Conservation (phyloP, 2,329 filamentous ascomycete genomes). For the Scedosporium minutisporum region DNA sequence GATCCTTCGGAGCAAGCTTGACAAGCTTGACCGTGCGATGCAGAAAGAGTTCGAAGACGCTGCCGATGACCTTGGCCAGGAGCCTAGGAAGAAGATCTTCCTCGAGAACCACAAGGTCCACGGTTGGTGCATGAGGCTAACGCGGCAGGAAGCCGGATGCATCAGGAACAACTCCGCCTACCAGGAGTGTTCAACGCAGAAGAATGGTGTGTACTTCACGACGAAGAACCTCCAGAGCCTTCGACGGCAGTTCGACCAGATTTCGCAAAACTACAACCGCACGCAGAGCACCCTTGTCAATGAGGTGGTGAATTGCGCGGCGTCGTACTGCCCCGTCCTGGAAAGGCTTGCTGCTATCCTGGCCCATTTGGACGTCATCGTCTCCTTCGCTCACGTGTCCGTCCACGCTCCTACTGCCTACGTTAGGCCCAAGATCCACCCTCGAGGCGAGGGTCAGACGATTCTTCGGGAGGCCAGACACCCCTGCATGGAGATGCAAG, state of each 20-base stretch:
- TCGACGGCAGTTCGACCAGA: conserved; percentile 84
- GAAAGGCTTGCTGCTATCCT: conserved; percentile 82
- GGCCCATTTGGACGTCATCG: conserved; percentile 88
- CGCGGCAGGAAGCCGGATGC: conserved; percentile 79
- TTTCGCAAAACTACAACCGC: conserved; percentile 88
- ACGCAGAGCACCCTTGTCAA: conserved; percentile 85
- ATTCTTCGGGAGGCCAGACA: conserved; percentile 88
- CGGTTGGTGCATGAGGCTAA: conserved; percentile 92
- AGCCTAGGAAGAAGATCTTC: conserved; percentile 97
- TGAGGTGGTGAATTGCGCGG: conserved; percentile 86
- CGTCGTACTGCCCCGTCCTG: conserved; percentile 88
- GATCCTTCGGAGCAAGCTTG: conserved; percentile 83
- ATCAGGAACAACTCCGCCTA: conserved; percentile 88
- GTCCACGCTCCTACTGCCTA: conserved; percentile 90
- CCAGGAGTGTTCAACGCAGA: conserved; percentile 93
- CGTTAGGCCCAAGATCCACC: conserved; percentile 81
- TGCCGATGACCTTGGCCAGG: conserved; percentile 74
- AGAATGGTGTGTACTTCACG: conserved; percentile 98
- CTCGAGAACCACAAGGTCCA: conserved; percentile 93
- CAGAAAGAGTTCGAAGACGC: conserved; percentile 68
- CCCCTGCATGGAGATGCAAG: conserved; percentile 97
- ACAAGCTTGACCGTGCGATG: conserved; percentile 75
- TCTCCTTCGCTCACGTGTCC: conserved; percentile 85
- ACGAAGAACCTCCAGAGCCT: conserved; percentile 71
- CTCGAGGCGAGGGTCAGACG: conserved; percentile 78